Evolutionary conservation across 225 moss, liverwort and hornwort genomes (phyloP).

Genomic region (Straminergon stramineum): DNA sequence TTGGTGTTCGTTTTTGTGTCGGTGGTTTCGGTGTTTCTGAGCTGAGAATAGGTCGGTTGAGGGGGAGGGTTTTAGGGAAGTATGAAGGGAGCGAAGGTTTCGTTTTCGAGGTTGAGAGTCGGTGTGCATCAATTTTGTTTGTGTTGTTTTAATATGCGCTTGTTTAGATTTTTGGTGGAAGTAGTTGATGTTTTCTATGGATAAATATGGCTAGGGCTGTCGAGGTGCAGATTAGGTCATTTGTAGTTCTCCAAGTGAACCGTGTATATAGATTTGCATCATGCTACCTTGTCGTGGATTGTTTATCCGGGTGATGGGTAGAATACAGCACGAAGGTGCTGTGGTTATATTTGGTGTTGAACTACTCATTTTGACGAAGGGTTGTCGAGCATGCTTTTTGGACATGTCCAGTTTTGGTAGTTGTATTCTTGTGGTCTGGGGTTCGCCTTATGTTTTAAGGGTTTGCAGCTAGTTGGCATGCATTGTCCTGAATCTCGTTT

Average conservation of each 20-base stretch:
- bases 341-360: background rate
- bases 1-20: background rate
- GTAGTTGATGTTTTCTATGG: background rate
- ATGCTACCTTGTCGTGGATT: background rate
- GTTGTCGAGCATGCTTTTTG: background rate
- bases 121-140: background rate
- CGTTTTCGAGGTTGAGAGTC: background rate
- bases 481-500: background rate
- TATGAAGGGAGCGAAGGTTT: background rate
- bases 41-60: background rate
- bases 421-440: background rate
- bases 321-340: background rate
- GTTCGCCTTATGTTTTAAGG: background rate
- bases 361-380: background rate
- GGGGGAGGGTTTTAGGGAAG: background rate
- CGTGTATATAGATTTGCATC: background rate
- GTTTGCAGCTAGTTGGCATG: background rate
- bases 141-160: background rate
- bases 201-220: background rate
- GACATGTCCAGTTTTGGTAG: background rate
- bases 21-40: background rate
- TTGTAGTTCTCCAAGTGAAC: background rate
- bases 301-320: background rate
- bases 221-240: background rate
- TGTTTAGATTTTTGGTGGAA: background rate